A percentile compares a stretch with the other conserved stretches of the same genome.
These are phyloP conservation scores for Gaertneriomyces sp. DNA, from an alignment of 192 early-diverging fungal species.

Conservation along the genomic window DNA sequence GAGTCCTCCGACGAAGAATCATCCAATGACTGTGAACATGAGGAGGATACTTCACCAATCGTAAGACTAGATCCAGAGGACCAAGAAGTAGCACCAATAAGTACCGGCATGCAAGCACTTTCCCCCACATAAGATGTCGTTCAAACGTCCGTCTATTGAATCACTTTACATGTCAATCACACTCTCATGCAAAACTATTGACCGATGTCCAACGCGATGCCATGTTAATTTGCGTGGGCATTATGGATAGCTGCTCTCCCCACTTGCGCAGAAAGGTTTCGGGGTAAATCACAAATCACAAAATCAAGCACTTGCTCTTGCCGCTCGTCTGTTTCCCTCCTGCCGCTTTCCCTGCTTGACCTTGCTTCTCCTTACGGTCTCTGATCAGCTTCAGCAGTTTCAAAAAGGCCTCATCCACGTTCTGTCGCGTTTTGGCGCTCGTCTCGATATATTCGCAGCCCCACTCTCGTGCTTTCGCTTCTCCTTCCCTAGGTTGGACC, in stretches of 20 bases:
- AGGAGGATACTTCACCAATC: too few relatives aligned
- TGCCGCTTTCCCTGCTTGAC: conserved; percentile 17
- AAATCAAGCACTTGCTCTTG: conserved; percentile 31
- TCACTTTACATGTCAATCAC: too few relatives aligned
- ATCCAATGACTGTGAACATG: not conserved
- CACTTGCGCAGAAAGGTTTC: too few relatives aligned
- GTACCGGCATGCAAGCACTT: too few relatives aligned
- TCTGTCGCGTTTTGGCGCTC: conserved; percentile 83
- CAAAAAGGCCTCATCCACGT: conserved; percentile 75
- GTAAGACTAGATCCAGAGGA: too few relatives aligned
- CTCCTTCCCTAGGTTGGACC: conserved; percentile 72
- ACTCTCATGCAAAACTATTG: too few relatives aligned
- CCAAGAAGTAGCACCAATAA: too few relatives aligned
- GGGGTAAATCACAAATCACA: conserved; percentile 3
- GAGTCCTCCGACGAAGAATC: conserved; percentile 5
- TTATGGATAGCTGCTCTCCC: too few relatives aligned
- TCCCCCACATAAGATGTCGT: too few relatives aligned
- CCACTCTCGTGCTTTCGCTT: conserved; percentile 75
- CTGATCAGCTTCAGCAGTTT: conserved; percentile 74
- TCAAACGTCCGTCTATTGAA: too few relatives aligned
- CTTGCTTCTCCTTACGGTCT: conserved; percentile 60
- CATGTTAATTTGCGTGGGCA: too few relatives aligned
- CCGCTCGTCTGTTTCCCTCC: conserved; percentile 34
- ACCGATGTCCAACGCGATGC: too few relatives aligned
- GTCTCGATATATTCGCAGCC: conserved; percentile 85